Evolutionary conservation across 257 asterid species (phyloP).

Genomic region (Solanum tarapatanum): DNA sequence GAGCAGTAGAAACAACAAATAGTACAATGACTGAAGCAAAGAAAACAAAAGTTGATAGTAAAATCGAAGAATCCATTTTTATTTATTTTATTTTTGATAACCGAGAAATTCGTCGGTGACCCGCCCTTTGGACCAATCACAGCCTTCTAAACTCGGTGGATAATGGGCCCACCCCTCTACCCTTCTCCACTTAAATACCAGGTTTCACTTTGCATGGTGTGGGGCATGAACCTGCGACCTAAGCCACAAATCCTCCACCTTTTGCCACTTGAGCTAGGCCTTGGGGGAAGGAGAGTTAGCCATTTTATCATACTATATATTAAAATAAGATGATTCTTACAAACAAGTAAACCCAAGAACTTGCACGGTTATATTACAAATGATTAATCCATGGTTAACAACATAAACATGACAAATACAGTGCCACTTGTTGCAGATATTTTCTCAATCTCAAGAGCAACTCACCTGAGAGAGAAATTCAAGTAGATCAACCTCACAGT

Average conservation of each 20-base stretch:
- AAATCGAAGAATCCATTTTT: not conserved
- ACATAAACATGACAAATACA: not conserved
- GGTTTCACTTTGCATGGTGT: too few relatives aligned
- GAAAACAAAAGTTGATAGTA: not conserved
- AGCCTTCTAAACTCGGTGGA: too few relatives aligned
- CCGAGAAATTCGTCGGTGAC: too few relatives aligned
- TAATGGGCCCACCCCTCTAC: too few relatives aligned
- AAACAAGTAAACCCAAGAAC: not conserved
- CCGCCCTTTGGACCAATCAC: too few relatives aligned
- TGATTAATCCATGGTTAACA: not conserved
- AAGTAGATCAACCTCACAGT: constrained; percentile 79
- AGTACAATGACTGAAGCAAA: not conserved
- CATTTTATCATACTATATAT: not conserved
- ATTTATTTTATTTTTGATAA: too few relatives aligned
- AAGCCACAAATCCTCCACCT: too few relatives aligned
- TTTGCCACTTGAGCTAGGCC: too few relatives aligned
- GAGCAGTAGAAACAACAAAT: not conserved
- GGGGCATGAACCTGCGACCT: too few relatives aligned
- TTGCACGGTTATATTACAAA: not conserved
- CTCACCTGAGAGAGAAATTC: constrained; percentile 81
- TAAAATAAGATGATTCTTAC: not conserved
- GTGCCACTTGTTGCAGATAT: not conserved
- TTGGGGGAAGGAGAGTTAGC: not conserved
- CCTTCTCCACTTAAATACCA: too few relatives aligned
- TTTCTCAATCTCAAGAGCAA: not conserved